Evolutionary conservation across 2,329 filamentous ascomycete genomes (phyloP).

Genomic region (Pseudopithomyces chartarum): DNA sequence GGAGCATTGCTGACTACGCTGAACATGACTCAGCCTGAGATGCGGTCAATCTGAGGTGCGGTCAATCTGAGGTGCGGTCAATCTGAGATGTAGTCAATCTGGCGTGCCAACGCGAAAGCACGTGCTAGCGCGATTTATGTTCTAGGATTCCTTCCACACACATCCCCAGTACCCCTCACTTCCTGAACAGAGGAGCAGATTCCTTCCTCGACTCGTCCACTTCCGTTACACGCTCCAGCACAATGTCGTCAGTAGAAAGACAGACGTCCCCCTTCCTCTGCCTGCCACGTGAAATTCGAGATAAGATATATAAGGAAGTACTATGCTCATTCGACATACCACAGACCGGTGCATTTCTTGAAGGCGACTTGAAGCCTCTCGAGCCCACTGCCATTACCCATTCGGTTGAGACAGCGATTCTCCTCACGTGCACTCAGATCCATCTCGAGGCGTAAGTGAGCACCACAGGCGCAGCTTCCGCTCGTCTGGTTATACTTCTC

Average conservation of each 20-base stretch:
- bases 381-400: not conserved
- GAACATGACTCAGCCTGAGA: no score
- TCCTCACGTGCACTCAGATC: slow-evolving; percentile 12
- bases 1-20: no score
- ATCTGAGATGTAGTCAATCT: no score
- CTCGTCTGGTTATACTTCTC: not conserved
- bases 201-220: no score
- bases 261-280: slow-evolving; percentile 10
- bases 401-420: slow-evolving; percentile 12
- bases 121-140: no score
- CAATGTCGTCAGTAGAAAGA: not conserved
- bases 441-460: slow-evolving; percentile 12
- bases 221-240: not conserved
- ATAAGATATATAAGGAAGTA: slow-evolving; percentile 15
- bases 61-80: no score
- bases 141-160: no score
- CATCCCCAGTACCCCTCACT: no score
- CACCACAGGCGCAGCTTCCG: not conserved
- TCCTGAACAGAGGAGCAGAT: no score
- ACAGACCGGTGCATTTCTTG: not conserved
- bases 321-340: slow-evolving; percentile 10
- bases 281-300: slow-evolving; percentile 16
- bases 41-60: no score
- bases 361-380: not conserved
- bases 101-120: no score